Evolutionary conservation across 2,329 filamentous ascomycete species (phyloP).

Genomic region (Cladosporium austrohemisphaericum): DNA sequence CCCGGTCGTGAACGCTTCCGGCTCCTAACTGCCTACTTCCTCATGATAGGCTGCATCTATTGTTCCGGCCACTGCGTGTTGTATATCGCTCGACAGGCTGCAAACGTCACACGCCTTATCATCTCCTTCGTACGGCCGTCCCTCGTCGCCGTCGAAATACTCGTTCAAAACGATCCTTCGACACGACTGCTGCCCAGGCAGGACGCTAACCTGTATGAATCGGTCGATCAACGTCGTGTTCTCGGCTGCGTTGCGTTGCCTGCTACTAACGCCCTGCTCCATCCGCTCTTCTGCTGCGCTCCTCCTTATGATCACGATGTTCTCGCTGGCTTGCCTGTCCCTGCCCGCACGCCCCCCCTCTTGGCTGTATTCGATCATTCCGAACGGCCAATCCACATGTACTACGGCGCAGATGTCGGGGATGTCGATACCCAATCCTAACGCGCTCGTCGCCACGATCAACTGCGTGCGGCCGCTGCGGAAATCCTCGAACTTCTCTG

Average conservation of each 20-base stretch:
- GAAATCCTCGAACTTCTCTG: too few species aligned
- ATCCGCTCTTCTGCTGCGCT: background rate
- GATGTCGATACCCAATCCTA: conserved; percentile 22
- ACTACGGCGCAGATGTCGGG: conserved; percentile 18
- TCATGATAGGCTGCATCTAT: too few species aligned
- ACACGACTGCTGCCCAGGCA: too few species aligned
- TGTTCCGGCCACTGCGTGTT: too few species aligned
- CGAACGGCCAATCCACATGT: conserved; percentile 16
- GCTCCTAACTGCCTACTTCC: too few species aligned
- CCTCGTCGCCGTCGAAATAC: conserved; percentile 7
- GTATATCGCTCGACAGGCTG: too few species aligned
- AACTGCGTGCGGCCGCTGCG: too few species aligned
- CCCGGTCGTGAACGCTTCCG: too few species aligned
- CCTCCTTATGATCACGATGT: conserved; percentile 16
- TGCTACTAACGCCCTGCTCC: conserved; percentile 2
- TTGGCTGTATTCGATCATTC: conserved; percentile 22
- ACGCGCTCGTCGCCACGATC: conserved; percentile 24
- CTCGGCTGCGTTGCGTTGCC: conserved; percentile 2
- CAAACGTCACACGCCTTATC: too few species aligned
- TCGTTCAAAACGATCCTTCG: background rate
- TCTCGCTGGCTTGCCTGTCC: conserved; percentile 13
- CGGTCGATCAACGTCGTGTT: too few species aligned
- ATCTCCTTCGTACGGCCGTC: too few species aligned
- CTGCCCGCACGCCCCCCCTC: conserved; percentile 16
- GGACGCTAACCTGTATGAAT: too few species aligned